Evolutionary conservation across 108 stramenopile genomes (phyloP), one percentile per base, ranked within the genome.

Genomic region (Epipyxis sp.): DNA sequence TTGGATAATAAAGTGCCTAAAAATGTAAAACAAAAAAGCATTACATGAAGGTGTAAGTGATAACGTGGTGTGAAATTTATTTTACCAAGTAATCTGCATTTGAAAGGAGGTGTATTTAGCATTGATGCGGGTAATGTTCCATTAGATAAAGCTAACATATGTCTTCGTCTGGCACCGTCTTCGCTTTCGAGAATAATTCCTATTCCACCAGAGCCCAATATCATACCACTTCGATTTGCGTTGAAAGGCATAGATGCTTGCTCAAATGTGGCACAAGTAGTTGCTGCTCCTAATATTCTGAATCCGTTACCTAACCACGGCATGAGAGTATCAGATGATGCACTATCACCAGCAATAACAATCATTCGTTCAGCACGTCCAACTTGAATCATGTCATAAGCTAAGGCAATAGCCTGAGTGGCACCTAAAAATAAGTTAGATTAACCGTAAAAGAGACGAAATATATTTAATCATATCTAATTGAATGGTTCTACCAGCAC

Each of bases 281-380:
- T 89, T 1, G 96, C 94, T 41, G 96, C 96, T 44, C 96, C 96
- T 69, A 97, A 90, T 6, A 93, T 93, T 58, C 90, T 89, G 87
- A 97, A 97, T 29, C 96, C 96, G 39, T 79, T 84, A 37, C 94
- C 94, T 1, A 97, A 76, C 94, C 94, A 97, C 27, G 96, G 96
- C 46, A 97, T 84, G 46, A 97, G 86, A 39, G 91, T 90, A 41
- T 88, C 93, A 0, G 93, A 92, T 40, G 92, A 91, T 1, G 93
- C 96, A 84, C 93, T 91, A 82, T 97, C 96, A 30, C 94, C 94
- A 3, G 94, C 92, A 34, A 97, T 90, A 46, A 97, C 94, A 32
- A 97, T 92, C 43, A 97, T 92, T 6, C 95, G 91, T 69, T 94
- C 93, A 44, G 91, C 91, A 3, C 96, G 88, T 44, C 96, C 95